Base-by-base conservation (phyloP, 225 moss, liverwort and hornwort species). In the Polytrichum commune region DNA sequence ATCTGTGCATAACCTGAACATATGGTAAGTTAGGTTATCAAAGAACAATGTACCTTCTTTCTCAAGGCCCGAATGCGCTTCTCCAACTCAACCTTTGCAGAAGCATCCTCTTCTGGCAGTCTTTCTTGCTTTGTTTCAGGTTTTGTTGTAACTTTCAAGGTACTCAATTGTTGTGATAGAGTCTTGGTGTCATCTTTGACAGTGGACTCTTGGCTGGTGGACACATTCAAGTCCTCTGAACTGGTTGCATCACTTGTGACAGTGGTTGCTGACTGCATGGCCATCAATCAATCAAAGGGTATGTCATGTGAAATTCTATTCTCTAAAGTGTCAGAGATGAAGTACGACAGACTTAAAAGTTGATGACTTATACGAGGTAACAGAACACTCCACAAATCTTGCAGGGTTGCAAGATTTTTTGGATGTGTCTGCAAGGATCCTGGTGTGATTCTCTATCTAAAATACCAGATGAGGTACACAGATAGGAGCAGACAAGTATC, bases 1-100 rank as follows among this genome's bases (percentile, higher is more conserved):
- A 46, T 46, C 16, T 46, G 46, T 46, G 16, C 16, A 13, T 13
- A 13, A 46, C 13, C 46, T 46, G 46, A 16, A 46, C 46, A 46
- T 3, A 46, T 46, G 13, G 46, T 46, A 13, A 46, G 13, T 46
- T 46, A 46, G 16, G 46, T 46, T 46, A 46, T 10, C 46, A 8
- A 22, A 25, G 63, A 74, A 53, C 35, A 62, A 67, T 25, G 69
- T 66, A 90, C 92, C 88, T 93, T 93, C 76, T 93, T 93, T 75
- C 80, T 88, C 20, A 93, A 67, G 38, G 91, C 89, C 78, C 93
- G 80, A 72, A 93, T 80, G 68, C 89, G 77, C 67, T 90, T 93
- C 55, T 93, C 90, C 53, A 89, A 67, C 29, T 88, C 88, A 58
- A 74, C 66, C 19, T 69, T 81, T 58, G 70, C 46, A 66, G 73